Conservation (phyloP, 257 asterid genomes). For the Ajuga chamaepitys region DNA sequence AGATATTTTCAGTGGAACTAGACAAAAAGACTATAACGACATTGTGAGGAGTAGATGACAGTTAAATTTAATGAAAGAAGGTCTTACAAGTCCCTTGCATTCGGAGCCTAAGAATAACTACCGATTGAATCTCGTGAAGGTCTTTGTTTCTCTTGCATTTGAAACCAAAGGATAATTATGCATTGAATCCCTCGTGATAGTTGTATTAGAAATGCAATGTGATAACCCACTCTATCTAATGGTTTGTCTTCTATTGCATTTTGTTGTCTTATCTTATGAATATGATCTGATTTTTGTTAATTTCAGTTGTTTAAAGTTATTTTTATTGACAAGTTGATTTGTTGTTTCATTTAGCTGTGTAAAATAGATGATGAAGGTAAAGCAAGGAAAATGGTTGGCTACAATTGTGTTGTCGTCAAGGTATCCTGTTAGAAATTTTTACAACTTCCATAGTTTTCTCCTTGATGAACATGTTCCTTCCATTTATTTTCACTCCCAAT, state of each 20-base stretch:
- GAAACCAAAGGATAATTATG: conserved; percentile 33
- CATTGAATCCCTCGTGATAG: conserved; percentile 36
- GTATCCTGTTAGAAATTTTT: conserved; percentile 16
- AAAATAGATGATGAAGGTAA: conserved; percentile 76
- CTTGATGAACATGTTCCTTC: no score
- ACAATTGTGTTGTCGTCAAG: conserved; percentile 63
- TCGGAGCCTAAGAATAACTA: no score
- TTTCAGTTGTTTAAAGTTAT: no score
- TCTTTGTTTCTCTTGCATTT: not conserved
- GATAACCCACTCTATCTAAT: conserved; percentile 35
- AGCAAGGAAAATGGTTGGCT: conserved; percentile 77
- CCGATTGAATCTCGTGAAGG: no score
- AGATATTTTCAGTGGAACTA: not conserved
- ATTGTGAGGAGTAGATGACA: not conserved
- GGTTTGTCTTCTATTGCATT: conserved; percentile 1
- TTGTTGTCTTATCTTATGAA: no score
- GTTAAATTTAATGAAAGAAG: not conserved
- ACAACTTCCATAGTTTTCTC: no score
- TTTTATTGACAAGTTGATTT: no score
- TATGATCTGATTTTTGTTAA: no score
- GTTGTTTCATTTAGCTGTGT: conserved; percentile 40
- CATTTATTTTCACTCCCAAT: not conserved
- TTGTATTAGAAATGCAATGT: conserved; percentile 33
- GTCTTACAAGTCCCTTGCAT: not conserved
- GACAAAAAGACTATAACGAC: not conserved